Conservation (phyloP, 2,329 filamentous ascomycete species). For the Drechslera avenae region DNA sequence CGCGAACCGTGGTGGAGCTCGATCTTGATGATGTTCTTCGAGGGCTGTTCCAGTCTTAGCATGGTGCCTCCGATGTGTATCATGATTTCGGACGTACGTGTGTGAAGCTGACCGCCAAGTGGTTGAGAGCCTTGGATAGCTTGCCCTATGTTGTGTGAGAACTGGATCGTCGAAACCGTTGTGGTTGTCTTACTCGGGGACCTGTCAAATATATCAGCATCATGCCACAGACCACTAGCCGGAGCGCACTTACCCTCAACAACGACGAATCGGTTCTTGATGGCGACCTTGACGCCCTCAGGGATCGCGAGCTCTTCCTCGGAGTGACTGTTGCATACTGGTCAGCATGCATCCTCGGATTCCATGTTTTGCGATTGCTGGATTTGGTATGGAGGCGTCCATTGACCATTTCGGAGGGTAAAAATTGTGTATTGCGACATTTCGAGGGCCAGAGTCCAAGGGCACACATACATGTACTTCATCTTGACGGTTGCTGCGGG, state of each 20-base stretch:
- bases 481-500: slow-evolving; percentile 69
- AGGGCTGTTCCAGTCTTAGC: slow-evolving; percentile 56
- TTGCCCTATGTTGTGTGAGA: slow-evolving; percentile 67
- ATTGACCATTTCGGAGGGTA: slow-evolving; percentile 17
- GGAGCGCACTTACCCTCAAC: slow-evolving; percentile 83
- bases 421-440: slow-evolving; percentile 21
- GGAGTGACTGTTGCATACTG: slow-evolving; percentile 67
- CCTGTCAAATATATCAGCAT: slow-evolving; percentile 30
- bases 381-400: slow-evolving; percentile 18
- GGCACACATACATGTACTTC: slow-evolving; percentile 79
- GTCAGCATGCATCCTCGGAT: slow-evolving; percentile 36
- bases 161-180: slow-evolving; percentile 9
- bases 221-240: slow-evolving; percentile 5
- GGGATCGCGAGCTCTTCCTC: slow-evolving; percentile 94
- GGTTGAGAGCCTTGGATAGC: slow-evolving; percentile 94
- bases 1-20: slow-evolving; percentile 98
- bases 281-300: slow-evolving; percentile 95
- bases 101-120: slow-evolving; percentile 95
- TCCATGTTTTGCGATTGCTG: slow-evolving; percentile 18
- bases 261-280: slow-evolving; percentile 95
- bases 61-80: neutral
- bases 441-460: slow-evolving; percentile 12
- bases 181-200: slow-evolving; percentile 36
- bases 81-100: slow-evolving; percentile 50
- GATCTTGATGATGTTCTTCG: slow-evolving; percentile 88